A percentile compares a stretch with the other conserved stretches of the same genome.
Evolutionary conservation across 2,329 filamentous ascomycete species (phyloP).

Genomic region (Gremmenia infestans): DNA sequence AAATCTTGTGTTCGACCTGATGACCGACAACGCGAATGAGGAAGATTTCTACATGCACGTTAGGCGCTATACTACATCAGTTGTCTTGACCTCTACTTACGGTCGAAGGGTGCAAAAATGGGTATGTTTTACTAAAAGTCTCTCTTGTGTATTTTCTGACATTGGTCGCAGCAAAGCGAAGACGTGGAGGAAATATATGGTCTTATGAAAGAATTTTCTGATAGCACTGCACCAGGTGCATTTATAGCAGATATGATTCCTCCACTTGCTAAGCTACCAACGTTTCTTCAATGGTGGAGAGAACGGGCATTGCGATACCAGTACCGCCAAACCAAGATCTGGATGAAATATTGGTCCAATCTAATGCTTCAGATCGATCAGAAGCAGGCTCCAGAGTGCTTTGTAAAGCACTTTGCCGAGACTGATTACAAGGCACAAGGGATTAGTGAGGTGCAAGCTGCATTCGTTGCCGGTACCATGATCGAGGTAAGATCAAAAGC

Average conservation of each 20-base stretch:
- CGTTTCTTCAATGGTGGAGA: conserved; percentile 1
- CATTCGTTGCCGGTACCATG: background rate
- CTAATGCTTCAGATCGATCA: background rate
- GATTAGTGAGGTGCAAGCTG: conserved; percentile 1
- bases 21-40: conserved; percentile 31
- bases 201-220: conserved; percentile 7
- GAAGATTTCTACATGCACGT: conserved; percentile 30
- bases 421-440: background rate
- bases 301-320: background rate
- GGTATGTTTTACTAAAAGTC: background rate
- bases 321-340: background rate
- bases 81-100: conserved; percentile 13
- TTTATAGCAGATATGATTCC: conserved; percentile 34
- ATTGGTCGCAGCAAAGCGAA: conserved; percentile 24
- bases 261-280: conserved; percentile 26
- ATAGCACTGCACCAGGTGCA: conserved; percentile 34
- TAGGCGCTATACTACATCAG: conserved; percentile 4
- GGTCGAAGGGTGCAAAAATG: conserved; percentile 4
- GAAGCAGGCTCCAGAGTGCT: background rate
- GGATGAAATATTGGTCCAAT: conserved; percentile 1
- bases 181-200: conserved; percentile 13
- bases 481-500: background rate
- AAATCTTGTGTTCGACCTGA: conserved; percentile 39
- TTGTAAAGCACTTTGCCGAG: background rate
- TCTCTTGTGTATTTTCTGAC: background rate